Evolutionary conservation across 1,284 basidiomycete genomes (phyloP), one percentile per base, ranked within the genome.

Genomic region (Heterobasidion irregulare): DNA sequence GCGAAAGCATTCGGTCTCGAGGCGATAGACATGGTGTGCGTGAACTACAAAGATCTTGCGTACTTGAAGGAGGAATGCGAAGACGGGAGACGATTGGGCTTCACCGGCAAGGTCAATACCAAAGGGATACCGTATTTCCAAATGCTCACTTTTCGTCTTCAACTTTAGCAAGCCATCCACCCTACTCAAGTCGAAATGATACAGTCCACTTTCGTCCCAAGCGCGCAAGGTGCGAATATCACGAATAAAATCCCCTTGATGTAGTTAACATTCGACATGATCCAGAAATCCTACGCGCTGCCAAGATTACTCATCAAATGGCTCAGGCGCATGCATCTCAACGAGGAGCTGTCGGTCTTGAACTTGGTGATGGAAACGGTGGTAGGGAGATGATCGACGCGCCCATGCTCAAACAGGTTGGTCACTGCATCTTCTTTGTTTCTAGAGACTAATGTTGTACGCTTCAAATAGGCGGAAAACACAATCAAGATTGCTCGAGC

Each of bases 1-100:
- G 93, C 95, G 10, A 94, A 90, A 66, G 92, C 93, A 4, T 92
- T 86, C 64, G 82, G 82, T 0, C 74, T 97, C 1, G 81, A 87
- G 44, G 90, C 94, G 1, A 92, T 98, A 65, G 94, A 96, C 67
- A 90, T 96, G 86, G 93, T 96, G 1, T 96, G 94, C 67, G 84
- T 95, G 41, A 86, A 94, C 66, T 96, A 94, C 74, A 90, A 91
- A 66, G 85, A 95, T 65, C 64, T 74, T 3, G 77, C 79, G 6
- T 82, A 83, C 59, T 75, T 97, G 16, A 72, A 73, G 52, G 82
- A 87, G 4, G 94, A 97, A 67, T 91, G 88, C 54, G 70, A 78
- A 56, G 92, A 96, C 62, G 93, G 89, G 0, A 70, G 85, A 48
- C 71, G 82, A 55, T 71, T 94, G 8, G 92, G 93, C 0, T 95